These are phyloP conservation scores for Nicotiana tabacum DNA, from an alignment of 257 asterid genomes.

Conservation along the genomic window DNA sequence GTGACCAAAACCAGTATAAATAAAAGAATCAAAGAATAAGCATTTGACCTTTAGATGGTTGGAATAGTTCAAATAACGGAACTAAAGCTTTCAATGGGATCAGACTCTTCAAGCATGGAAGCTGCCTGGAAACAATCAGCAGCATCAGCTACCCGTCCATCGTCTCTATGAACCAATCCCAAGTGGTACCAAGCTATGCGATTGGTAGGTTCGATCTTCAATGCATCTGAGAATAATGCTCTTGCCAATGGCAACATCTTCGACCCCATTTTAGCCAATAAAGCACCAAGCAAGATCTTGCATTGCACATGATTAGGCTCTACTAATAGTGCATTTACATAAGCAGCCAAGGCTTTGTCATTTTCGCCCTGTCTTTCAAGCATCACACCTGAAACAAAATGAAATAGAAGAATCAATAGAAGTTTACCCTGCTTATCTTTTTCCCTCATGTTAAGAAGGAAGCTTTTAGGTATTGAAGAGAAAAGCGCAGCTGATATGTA, in stretches of 20 bases:
- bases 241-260: conserved; percentile 80
- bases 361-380: conserved; percentile 61
- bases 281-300: conserved; percentile 64
- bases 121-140: conserved; percentile 98
- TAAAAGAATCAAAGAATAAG: conserved; percentile 68
- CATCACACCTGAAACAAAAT: conserved; percentile 49
- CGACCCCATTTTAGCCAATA: conserved; percentile 51
- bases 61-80: conserved; percentile 39
- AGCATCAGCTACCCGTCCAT: conserved; percentile 82
- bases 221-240: conserved; percentile 82
- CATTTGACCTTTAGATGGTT: background rate
- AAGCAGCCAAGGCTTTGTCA: conserved; percentile 58
- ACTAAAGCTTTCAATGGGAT: conserved; percentile 81
- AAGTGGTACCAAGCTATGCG: conserved; percentile 79
- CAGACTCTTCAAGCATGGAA: conserved; percentile 85
- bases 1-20: conserved; percentile 3
- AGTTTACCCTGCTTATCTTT: background rate
- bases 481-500: background rate
- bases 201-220: conserved; percentile 80
- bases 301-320: conserved; percentile 78
- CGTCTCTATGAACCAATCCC: conserved; percentile 83
- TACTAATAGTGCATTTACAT: conserved; percentile 59
- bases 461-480: background rate
- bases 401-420: conserved; percentile 3
- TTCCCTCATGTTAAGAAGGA: background rate